These are phyloP conservation scores for Hemerocallis citrina DNA, from an alignment of 106 monocot genomes.

Conservation along the genomic window DNA sequence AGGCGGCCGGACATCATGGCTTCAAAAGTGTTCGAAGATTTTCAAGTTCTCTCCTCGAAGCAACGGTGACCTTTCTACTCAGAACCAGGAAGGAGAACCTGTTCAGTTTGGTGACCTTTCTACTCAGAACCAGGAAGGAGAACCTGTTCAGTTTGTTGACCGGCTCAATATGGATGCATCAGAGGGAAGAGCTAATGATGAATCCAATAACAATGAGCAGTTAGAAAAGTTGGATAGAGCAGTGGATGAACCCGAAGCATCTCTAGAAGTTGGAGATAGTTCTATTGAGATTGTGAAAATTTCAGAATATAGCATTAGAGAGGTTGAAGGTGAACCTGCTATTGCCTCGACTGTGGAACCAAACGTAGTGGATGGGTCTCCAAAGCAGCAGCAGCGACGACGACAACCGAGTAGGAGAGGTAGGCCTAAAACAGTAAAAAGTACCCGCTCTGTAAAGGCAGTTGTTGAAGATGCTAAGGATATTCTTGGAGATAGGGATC, in stretches of 20 bases:
- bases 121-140: too few relatives aligned
- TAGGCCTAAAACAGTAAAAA: conserved; percentile 29
- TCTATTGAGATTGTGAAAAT: conserved; percentile 17
- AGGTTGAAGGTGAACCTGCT: conserved; percentile 6
- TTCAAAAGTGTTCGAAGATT: conserved; percentile 61
- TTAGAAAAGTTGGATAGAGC: conserved; percentile 9
- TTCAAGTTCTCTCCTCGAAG: conserved; percentile 77
- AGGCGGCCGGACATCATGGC: conserved; percentile 26
- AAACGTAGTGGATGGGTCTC: conserved; percentile 35
- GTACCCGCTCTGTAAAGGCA: conserved; percentile 41
- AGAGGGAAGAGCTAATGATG: conserved; percentile 15
- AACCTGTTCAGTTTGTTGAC: not conserved
- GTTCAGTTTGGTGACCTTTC: conserved; percentile 9
- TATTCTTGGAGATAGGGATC: conserved; percentile 26
- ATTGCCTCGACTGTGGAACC: conserved; percentile 13
- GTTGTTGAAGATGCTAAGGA: conserved; percentile 62
- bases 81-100: conserved; percentile 13
- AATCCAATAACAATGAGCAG: conserved; percentile 8
- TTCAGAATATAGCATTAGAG: conserved; percentile 17
- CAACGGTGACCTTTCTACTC: conserved; percentile 15
- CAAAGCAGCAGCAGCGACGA: conserved; percentile 11
- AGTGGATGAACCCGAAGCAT: conserved; percentile 25
- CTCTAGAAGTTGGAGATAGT: conserved; percentile 41
- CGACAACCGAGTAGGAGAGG: conserved; percentile 22
- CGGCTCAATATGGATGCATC: conserved; percentile 29